phyloP scores from a whole-genome alignment of 495 filamentous ascomycete species.

The Penicillium silybi region DNA sequence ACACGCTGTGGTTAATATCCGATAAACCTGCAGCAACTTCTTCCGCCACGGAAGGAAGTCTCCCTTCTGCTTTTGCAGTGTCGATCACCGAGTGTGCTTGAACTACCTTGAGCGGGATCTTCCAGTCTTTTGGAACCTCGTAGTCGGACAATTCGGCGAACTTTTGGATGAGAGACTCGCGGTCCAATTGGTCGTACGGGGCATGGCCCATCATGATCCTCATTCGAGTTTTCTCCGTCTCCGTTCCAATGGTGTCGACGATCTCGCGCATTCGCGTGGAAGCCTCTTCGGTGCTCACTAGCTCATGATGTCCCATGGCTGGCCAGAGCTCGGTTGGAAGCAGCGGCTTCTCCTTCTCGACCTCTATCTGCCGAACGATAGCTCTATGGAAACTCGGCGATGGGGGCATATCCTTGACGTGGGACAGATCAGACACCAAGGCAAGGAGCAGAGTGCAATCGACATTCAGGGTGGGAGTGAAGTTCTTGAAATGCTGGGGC shows the following conservation, averaged over 20 bases:
- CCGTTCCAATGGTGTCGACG: conserved; percentile 61
- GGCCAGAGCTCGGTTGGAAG: conserved; percentile 62
- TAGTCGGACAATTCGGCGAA: conserved; percentile 51
- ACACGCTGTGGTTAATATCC: conserved; percentile 62
- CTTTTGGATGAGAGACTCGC: conserved; percentile 29
- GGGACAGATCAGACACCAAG: conserved; percentile 67
- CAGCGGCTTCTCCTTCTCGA: conserved; percentile 57
- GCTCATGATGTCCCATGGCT: conserved; percentile 45
- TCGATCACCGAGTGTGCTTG: conserved; percentile 33
- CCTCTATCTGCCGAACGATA: conserved; percentile 61
- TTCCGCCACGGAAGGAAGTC: conserved; percentile 35
- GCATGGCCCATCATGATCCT: conserved; percentile 48
- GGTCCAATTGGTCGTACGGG: conserved; percentile 21
- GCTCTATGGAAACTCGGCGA: conserved; percentile 48
- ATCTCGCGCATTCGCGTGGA: conserved; percentile 62
- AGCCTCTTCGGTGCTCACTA: conserved; percentile 63
- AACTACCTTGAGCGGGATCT: conserved; percentile 50
- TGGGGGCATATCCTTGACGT: conserved; percentile 38
- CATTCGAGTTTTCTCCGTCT: conserved; percentile 55
- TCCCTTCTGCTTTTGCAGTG: conserved; percentile 20
- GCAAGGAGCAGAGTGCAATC: conserved; percentile 73
- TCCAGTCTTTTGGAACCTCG: conserved; percentile 42
- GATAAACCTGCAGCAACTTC: conserved; percentile 46
- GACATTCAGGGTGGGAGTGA: conserved; percentile 61
- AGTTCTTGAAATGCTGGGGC: conserved; percentile 48